Conservation (phyloP, 78 protist genomes). For the Dictyostelium discoideum region dicty_2.7 NC_007088.5:5689001-5689500, state of each 20-base stretch:
- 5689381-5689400: too few species aligned
- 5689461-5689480: constrained; percentile 88
- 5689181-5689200: constrained; percentile 75
- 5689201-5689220: constrained; percentile 75
- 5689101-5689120: neutral
- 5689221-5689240: neutral
- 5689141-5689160: neutral
- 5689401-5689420: constrained; percentile 79
- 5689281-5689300: neutral
- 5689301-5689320: too few species aligned
- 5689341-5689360: too few species aligned
- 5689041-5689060: neutral
- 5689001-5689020: too few species aligned
- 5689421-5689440: constrained; percentile 95
- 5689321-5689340: too few species aligned
- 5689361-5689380: too few species aligned
- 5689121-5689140: neutral
- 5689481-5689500: constrained; percentile 86
- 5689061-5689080: neutral
- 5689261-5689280: too few species aligned
- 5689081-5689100: neutral
- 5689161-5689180: neutral
- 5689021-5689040: too few species aligned
- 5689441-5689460: constrained; percentile 93
- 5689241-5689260: neutral